phyloP scores from a whole-genome alignment of 352 stramenopile genomes.

The Pythium biforme region DNA sequence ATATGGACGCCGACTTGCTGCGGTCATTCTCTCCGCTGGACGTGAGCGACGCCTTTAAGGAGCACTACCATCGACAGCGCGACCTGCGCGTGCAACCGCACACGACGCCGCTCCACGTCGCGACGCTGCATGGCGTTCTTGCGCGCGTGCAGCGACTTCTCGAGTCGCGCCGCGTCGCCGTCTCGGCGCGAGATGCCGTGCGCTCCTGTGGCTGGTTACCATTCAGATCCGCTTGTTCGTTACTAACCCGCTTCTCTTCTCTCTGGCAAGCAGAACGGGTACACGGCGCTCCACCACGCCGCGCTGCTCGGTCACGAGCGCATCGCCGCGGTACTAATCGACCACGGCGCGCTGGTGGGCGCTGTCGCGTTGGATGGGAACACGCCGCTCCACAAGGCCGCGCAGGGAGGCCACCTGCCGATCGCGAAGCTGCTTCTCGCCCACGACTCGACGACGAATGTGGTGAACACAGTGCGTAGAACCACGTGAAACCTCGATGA shows the following conservation, averaged over 20 bases:
- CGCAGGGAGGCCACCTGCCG: slow-evolving; percentile 14
- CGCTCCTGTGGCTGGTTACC: background rate
- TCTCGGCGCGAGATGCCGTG: slow-evolving; percentile 10
- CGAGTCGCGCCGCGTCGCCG: slow-evolving; percentile 1
- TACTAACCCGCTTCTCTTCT: background rate
- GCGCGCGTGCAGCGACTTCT: slow-evolving; percentile 1
- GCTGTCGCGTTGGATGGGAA: slow-evolving; percentile 10
- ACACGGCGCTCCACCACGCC: slow-evolving; percentile 28
- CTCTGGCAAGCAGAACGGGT: slow-evolving; percentile 10
- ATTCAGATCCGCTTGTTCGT: background rate
- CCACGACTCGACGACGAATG: background rate
- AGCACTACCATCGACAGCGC: slow-evolving; percentile 12
- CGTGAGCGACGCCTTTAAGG: slow-evolving; percentile 19
- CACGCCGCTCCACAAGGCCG: slow-evolving; percentile 26
- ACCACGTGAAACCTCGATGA: too few species aligned
- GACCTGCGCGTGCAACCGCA: background rate
- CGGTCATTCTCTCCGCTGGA: slow-evolving; percentile 19
- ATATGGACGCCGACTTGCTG: slow-evolving; percentile 2
- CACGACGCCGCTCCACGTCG: slow-evolving; percentile 25
- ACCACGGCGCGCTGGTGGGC: slow-evolving; percentile 5
- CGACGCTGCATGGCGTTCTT: slow-evolving; percentile 18
- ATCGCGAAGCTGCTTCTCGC: slow-evolving; percentile 11
- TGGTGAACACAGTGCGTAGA: slow-evolving; percentile 11
- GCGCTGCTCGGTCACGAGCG: slow-evolving; percentile 4
- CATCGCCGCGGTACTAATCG: slow-evolving; percentile 5